Evolutionary conservation across 202 grass and related monocot genomes (phyloP), one percentile per base, ranked within the genome.

Genomic region (Thinopyrum obtusiflorum): DNA sequence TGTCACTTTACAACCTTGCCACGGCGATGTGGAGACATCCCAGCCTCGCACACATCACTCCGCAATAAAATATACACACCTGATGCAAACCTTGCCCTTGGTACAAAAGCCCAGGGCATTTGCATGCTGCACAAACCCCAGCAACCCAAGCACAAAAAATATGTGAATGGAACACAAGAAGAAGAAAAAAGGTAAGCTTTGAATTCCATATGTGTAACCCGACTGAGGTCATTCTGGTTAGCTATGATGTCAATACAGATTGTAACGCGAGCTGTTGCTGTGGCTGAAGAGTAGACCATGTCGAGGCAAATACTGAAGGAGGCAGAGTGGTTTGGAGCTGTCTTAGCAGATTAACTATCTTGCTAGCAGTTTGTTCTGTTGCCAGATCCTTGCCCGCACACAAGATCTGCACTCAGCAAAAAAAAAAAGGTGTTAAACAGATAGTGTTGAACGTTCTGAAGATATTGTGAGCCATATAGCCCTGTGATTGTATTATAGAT

Each of bases 321-420:
- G 92, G 92, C 84, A 94, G 65, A 12, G 87, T 91, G 67, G 79
- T 86, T 46, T 94, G 92, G 69, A 94, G 89, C 51, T 91, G 89
- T 24, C 79, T 95, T 77, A 95, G 85, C 15, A 95, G 44, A 89
- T 85, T 95, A 82, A 95, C 62, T 74, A 95, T 87, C 85, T 69
- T 90, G 46, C 67, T 72, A 32, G 84, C 55, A 27, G 93, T 95
- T 40, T 92, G 88, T 36, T 95, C 93, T 37, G 93, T 90, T 57
- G 92, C 92, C 61, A 94, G 80, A 90, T 95, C 90, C 69, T 90
- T 95, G 9, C 93, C 93, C 0, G 83, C 90, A 77, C 93, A 95
- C 70, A 92, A 80, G 76, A 95, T 86, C 93, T 95, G 87, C 72
- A 87, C 66, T 72, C 20, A 9, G 35, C 64, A 71, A 23, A 88